Base-by-base conservation (phyloP, 495 filamentous ascomycete genomes). In the Penicillium angulare region DNA sequence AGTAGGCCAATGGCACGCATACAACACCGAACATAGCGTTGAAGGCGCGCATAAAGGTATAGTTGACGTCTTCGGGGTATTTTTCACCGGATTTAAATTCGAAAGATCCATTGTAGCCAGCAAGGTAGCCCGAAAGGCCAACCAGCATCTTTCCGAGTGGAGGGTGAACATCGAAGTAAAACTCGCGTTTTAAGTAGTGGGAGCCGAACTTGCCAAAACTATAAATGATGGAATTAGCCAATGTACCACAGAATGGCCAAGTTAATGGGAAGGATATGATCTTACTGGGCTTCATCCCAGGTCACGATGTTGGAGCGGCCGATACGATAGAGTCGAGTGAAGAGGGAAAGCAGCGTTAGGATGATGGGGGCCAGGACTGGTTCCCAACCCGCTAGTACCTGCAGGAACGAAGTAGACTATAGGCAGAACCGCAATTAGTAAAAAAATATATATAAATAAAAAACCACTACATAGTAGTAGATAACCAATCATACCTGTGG, bases 151-250 rank as follows among this genome's bases (percentile, higher is more conserved):
- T 98, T 61, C 93, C 93, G 38, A 97, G 82, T 38, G 93, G 93
- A 45, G 93, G 93, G 67, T 98, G 89, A 27, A 97, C 93, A 79
- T 98, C 93, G 74, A 98, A 98, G 81, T 97, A 98, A 77, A 97
- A 95, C 72, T 97, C 95, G 60, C 92, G 89, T 63, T 98, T 97
- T 50, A 98, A 81, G 64, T 98, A 98, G 71, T 98, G 92, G 57
- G 92, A 97, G 52, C 93, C 93, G 70, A 98, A 98, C 71, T 98
- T 98, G 59, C 93, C 93, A 71, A 98, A 98, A 69, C 91, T 96
- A 66, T 52, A 57, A 41, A 55, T 36, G 42, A 51, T 1, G 33
- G 32, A 21, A 41, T 71, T 58, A 69, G 56, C 34, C n/a, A 43
- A 24, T 20, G 41, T 21, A 15, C 7, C 38, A n/a, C 45, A 74